Base-by-base conservation (phyloP, 805 yeast species). In the Yarrowia yakushimensis region DNA sequence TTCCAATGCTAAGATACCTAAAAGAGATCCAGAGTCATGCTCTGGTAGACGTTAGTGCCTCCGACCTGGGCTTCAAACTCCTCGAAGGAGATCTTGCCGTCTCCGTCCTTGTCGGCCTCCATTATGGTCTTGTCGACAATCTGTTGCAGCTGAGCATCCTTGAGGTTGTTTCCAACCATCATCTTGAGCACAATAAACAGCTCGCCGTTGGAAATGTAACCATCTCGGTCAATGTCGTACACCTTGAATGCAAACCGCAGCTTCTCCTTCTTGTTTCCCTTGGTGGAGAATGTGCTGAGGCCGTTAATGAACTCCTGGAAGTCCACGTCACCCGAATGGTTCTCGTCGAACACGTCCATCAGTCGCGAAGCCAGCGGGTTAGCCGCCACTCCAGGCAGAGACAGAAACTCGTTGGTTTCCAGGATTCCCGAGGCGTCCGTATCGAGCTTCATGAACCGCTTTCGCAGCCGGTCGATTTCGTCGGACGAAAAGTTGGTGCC, bases 221-320 rank as follows among this genome's bases (percentile, higher is more conserved):
- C 99, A 72, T 94, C 99, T 63, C 90, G 81, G 74, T 94, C 99
- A 66, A 94, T 90, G 72, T 94, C 99, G 71, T 94, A 94, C 18
- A 94, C 90, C 70, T 86, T 88, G 76, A 94, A 94, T 11, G 97
- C 94, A 77, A 96, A 94, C 70, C 79, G 79, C 64, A 93, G 79
- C 74, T 91, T 93, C 67, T 90, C 97, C 62, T 85, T 86, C 54
- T 84, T 84, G 23, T 85, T 82, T 0, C 96, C 89, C 69, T 88
- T 86, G 4, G 92, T 87, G 60, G 96, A 88, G 71, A 94, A 94
- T 2, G 92, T 91, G 2, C 96, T 87, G 48, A 90, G 78, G 1
- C 93, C 96, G 4, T 86, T 79, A 52, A 96, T 88, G 74, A 94
- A 94, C 75, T 94, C 99, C 71, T 90, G 92, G 75, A 94, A 94